phyloP scores from a whole-genome alignment of 768 basidiomycete genomes.

The Pilatotrama ljubarskyi region DNA sequence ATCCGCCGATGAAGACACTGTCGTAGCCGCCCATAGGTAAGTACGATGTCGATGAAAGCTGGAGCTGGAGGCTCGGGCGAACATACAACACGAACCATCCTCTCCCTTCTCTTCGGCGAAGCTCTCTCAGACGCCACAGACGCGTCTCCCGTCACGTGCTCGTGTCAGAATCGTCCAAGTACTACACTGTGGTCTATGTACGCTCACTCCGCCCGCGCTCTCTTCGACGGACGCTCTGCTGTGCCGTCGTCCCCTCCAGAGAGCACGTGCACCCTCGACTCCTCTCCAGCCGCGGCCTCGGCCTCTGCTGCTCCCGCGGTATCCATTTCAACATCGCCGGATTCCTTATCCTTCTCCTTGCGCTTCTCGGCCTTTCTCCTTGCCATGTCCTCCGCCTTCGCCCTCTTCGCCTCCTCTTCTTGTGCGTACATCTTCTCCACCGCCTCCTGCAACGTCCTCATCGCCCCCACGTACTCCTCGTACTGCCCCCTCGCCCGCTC shows the following conservation, averaged over 20 bases:
- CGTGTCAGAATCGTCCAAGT: background rate
- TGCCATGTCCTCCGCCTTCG: background rate
- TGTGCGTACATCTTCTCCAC: background rate
- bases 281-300: background rate
- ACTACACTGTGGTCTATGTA: too few relatives aligned
- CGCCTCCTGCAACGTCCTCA: background rate
- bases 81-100: too few relatives aligned
- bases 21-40: too few relatives aligned
- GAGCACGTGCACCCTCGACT: too few relatives aligned
- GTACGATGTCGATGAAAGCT: too few relatives aligned
- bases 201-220: background rate
- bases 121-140: background rate
- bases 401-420: background rate
- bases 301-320: too few relatives aligned
- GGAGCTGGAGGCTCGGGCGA: too few relatives aligned
- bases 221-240: background rate
- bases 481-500: slow-evolving; percentile 1
- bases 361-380: background rate
- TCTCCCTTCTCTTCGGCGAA: too few relatives aligned
- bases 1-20: too few relatives aligned
- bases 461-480: background rate
- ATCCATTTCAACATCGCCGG: too few relatives aligned
- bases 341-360: background rate
- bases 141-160: background rate
- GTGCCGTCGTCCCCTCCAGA: background rate